phyloP scores from a whole-genome alignment of 2,329 filamentous ascomycete genomes.

The Leptographium wingfieldii region DNA sequence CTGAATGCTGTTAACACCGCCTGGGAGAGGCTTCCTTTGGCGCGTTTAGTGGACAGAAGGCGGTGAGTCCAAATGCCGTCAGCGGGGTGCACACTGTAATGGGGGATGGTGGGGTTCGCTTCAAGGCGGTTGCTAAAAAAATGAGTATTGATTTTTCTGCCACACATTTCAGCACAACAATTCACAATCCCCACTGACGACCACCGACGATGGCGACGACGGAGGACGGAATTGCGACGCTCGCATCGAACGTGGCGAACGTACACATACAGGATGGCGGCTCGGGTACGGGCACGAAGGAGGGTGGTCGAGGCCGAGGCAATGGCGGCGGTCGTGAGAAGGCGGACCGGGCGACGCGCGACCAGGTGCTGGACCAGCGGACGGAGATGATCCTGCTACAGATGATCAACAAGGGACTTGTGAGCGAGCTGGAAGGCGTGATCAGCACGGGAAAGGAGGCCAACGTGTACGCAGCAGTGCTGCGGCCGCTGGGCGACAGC shows the following conservation, averaged over 20 bases:
- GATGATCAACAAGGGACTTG: slow-evolving; percentile 84
- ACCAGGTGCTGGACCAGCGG: slow-evolving; percentile 86
- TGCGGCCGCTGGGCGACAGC: slow-evolving; percentile 37
- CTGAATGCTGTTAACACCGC: neutral
- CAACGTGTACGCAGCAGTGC: slow-evolving; percentile 88
- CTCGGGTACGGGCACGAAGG: slow-evolving; percentile 7
- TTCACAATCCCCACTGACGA: neutral
- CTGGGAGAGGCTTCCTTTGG: neutral
- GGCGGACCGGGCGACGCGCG: slow-evolving; percentile 82
- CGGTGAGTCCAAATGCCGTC: neutral
- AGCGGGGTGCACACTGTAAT: neutral
- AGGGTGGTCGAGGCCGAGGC: slow-evolving; percentile 1
- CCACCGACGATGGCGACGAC: slow-evolving; percentile 2
- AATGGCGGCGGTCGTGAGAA: slow-evolving; percentile 47
- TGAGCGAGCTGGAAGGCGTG: slow-evolving; percentile 88
- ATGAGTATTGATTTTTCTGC: neutral
- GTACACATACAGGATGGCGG: slow-evolving; percentile 10
- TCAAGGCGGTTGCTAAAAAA: neutral
- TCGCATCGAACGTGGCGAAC: slow-evolving; percentile 6
- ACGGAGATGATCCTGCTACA: slow-evolving; percentile 93
- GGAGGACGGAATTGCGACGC: slow-evolving; percentile 4
- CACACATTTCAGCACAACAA: neutral
- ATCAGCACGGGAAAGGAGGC: slow-evolving; percentile 96
- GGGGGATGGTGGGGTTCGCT: neutral
- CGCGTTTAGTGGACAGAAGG: neutral